A percentile compares a stretch with the other conserved stretches of the same genome.
Evolutionary conservation across 345 rosid species (phyloP).

Genomic region (Arabis alpina): DNA sequence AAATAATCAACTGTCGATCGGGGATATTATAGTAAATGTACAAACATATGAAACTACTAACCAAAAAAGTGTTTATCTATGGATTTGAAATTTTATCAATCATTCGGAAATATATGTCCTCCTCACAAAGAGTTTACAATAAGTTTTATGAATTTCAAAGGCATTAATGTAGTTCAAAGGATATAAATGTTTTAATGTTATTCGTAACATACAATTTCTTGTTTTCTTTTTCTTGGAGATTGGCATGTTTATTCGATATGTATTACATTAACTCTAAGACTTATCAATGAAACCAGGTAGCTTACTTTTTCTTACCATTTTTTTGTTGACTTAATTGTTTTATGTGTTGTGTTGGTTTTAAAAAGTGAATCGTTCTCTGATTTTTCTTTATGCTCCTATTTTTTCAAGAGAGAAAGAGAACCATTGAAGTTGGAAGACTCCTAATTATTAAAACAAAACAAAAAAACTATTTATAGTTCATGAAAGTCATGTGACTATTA

Average conservation of each 20-base stretch:
- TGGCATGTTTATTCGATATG: too few relatives aligned
- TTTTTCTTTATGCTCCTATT: not conserved
- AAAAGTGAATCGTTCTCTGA: not conserved
- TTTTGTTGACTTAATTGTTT: not conserved
- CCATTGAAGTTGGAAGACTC: constrained; percentile 36
- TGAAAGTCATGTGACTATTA: constrained; percentile 35
- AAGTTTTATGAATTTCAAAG: too few relatives aligned
- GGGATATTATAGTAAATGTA: constrained; percentile 3
- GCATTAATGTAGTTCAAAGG: not conserved
- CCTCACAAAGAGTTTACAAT: not conserved
- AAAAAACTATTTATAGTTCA: constrained; percentile 13
- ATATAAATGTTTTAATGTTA: not conserved
- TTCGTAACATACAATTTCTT: not conserved
- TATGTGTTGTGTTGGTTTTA: constrained; percentile 1
- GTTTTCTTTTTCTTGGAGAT: too few relatives aligned
- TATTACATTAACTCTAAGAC: too few relatives aligned
- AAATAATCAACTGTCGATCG: not conserved
- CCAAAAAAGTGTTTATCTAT: not conserved
- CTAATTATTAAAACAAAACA: not conserved
- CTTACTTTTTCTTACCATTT: not conserved
- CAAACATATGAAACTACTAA: constrained; percentile 6
- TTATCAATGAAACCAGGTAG: not conserved
- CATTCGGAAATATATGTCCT: constrained; percentile 12
- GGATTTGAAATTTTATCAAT: constrained; percentile 25
- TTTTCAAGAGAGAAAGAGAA: constrained; percentile 19